phyloP scores from a whole-genome alignment of 1,284 basidiomycete genomes.

The Lignosus rhinocerotis region DNA sequence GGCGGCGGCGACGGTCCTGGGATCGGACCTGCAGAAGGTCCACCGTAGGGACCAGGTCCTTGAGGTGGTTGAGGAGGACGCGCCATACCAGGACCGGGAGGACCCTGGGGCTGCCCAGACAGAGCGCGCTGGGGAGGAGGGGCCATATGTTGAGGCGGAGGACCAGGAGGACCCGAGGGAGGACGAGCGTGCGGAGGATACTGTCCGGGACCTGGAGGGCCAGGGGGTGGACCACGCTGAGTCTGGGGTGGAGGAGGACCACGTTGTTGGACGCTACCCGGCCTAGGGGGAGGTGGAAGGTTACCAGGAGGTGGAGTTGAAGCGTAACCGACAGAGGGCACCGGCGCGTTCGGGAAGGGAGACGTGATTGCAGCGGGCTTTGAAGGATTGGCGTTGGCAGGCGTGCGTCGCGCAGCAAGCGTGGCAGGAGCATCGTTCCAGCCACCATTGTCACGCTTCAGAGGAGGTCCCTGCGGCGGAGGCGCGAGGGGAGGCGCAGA shows the following conservation, averaged over 20 bases:
- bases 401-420: constrained; percentile 49
- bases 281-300: constrained; percentile 63
- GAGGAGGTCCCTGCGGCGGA: constrained; percentile 11
- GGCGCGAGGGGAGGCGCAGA: constrained; percentile 29
- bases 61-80: constrained; percentile 9
- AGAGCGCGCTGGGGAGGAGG: constrained; percentile 44
- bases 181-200: constrained; percentile 40
- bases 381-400: constrained; percentile 46
- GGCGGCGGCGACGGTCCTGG: constrained; percentile 39
- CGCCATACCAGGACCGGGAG: constrained; percentile 11
- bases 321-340: constrained; percentile 47
- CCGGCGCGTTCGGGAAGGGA: constrained; percentile 81
- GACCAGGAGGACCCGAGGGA: constrained; percentile 39
- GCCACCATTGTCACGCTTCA: constrained; percentile 72
- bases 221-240: constrained; percentile 34
- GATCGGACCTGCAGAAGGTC: constrained; percentile 31
- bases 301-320: constrained; percentile 41
- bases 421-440: constrained; percentile 90
- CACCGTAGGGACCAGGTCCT: constrained; percentile 30
- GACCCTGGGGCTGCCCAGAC: constrained; percentile 21
- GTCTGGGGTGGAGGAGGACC: constrained; percentile 46
- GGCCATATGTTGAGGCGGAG: constrained; percentile 31
- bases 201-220: constrained; percentile 29
- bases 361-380: constrained; percentile 79
- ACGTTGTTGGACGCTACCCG: constrained; percentile 57